Conservation (phyloP, 2,329 filamentous ascomycete genomes). For the Xylariaceae sp. region DNA sequence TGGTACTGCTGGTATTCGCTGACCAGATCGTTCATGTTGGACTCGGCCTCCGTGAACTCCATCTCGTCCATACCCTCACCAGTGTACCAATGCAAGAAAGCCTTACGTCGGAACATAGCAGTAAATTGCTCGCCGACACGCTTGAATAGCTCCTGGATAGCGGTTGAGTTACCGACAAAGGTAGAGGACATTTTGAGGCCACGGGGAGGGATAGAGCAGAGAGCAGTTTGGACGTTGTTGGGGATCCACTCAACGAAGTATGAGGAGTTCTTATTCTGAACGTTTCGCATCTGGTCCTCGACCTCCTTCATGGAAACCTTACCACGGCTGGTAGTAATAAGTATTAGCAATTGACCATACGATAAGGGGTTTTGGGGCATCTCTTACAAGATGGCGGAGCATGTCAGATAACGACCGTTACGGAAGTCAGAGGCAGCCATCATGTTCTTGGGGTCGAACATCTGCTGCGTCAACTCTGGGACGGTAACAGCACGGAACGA, state of each 20-base stretch:
- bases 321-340: conserved; percentile 70
- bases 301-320: conserved; percentile 99
- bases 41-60: conserved; percentile 99
- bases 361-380: background rate
- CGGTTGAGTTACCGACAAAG: conserved; percentile 98
- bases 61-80: conserved; percentile 99
- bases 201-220: conserved; percentile 97
- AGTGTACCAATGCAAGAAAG: conserved; percentile 99
- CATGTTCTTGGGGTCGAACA: conserved; percentile 99
- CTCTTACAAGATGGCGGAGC: conserved; percentile 94
- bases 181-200: conserved; percentile 99
- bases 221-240: conserved; percentile 99
- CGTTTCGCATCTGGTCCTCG: conserved; percentile 99
- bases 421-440: conserved; percentile 99
- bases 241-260: conserved; percentile 99
- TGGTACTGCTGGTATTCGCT: conserved; percentile 99
- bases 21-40: conserved; percentile 99
- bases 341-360: conserved; percentile 32
- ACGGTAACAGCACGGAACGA: conserved; percentile 98
- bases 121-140: conserved; percentile 99
- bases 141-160: conserved; percentile 99
- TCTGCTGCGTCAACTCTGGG: conserved; percentile 98
- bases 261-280: conserved; percentile 99
- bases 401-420: conserved; percentile 99
- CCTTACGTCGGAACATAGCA: conserved; percentile 99